phyloP scores from a whole-genome alignment of 2,329 filamentous ascomycete species.

The Rasamsonia emersonii region DNA sequence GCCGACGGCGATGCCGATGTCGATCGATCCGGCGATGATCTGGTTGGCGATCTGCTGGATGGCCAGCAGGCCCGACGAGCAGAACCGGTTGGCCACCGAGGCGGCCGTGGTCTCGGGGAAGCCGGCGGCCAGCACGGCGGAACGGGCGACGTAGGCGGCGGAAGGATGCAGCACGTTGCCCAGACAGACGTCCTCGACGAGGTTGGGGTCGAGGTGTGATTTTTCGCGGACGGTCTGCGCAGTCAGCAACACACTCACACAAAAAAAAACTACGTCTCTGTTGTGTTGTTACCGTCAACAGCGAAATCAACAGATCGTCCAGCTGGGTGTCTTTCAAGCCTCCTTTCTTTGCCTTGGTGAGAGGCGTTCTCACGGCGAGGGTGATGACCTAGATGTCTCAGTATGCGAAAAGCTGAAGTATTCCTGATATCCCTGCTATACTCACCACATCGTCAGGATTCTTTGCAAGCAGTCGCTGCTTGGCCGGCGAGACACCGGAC shows the following conservation, averaged over 20 bases:
- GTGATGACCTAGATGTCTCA: constrained; percentile 35
- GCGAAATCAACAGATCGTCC: constrained; percentile 28
- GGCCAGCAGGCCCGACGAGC: constrained; percentile 79
- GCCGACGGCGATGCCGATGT: constrained; percentile 80
- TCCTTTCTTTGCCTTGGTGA: constrained; percentile 33
- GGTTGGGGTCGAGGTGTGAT: constrained; percentile 72
- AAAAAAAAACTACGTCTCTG: too few species aligned
- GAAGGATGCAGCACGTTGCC: constrained; percentile 82
- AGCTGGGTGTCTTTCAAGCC: constrained; percentile 31
- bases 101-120: constrained; percentile 73
- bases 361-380: constrained; percentile 29
- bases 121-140: constrained; percentile 74
- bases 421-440: constrained; percentile 5
- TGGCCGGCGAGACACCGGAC: constrained; percentile 20
- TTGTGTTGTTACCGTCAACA: constrained; percentile 31
- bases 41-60: constrained; percentile 88
- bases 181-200: constrained; percentile 85
- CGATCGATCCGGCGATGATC: constrained; percentile 82
- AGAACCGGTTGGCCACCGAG: constrained; percentile 81
- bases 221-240: constrained; percentile 63
- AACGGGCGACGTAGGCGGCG: constrained; percentile 81
- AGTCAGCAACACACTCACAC: not conserved
- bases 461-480: constrained; percentile 24
- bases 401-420: too few species aligned
- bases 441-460: constrained; percentile 33